These are phyloP conservation scores for Ophiocordyceps camponoti-saundersi DNA, from an alignment of 2,329 filamentous ascomycete species.

Conservation along the genomic window DNA sequence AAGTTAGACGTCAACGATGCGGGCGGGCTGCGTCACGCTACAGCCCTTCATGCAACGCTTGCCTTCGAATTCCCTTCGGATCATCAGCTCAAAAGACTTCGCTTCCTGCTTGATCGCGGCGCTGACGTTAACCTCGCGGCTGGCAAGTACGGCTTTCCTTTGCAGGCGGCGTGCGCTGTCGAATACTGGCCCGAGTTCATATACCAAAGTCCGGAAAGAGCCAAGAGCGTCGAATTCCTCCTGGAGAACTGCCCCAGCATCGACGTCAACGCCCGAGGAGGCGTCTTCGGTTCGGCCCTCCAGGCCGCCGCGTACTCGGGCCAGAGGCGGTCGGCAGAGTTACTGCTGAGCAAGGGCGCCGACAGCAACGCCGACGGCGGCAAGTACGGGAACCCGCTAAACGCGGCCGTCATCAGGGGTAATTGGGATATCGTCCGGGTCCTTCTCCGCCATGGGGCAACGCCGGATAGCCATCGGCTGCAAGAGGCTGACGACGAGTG, in stretches of 20 bases:
- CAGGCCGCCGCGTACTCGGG: conserved; percentile 3
- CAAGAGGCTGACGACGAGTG: conserved; percentile 1
- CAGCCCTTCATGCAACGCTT: background rate
- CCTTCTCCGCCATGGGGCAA: conserved; percentile 2
- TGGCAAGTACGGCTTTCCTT: background rate
- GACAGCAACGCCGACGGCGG: background rate
- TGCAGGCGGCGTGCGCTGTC: background rate
- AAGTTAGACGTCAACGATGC: background rate
- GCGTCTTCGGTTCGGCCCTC: conserved; percentile 4
- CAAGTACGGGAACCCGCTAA: background rate
- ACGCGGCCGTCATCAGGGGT: background rate
- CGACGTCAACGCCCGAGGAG: conserved; percentile 3
- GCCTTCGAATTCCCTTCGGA: too few species aligned
- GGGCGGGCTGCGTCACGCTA: background rate
- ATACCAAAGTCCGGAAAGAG: background rate
- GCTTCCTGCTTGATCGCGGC: conserved; percentile 1
- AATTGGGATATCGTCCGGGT: background rate
- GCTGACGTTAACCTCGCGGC: background rate
- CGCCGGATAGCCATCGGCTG: conserved; percentile 1
- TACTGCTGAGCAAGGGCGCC: background rate
- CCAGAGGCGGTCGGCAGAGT: background rate
- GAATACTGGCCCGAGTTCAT: background rate
- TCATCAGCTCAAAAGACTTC: background rate
- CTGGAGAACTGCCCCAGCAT: conserved; percentile 1
- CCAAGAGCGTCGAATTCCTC: background rate